Evolutionary conservation across 805 yeast genomes (phyloP), one percentile per base, ranked within the genome.

Genomic region (Wickerhamia fluorescens): DNA sequence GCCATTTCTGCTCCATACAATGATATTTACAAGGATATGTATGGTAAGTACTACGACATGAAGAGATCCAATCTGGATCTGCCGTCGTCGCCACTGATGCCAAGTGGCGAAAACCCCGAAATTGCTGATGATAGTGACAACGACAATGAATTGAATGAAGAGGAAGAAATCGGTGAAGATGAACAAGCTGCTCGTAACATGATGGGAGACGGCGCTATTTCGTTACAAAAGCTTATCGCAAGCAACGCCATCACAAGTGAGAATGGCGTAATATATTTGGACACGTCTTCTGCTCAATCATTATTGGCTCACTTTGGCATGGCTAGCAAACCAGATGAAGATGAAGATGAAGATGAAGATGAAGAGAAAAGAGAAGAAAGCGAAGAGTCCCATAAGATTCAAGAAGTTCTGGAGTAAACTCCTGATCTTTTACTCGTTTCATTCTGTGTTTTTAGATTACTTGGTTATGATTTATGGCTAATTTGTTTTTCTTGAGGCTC

Each of bases 191-290:
- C n/a, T n/a, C n/a, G n/a, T n/a, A n/a, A n/a, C n/a, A n/a, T n/a
- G n/a, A n/a, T n/a, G n/a, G 42, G 41, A 28, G 53, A 50, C 30
- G 66, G 67, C 5, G 64, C 66, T 31, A 58, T 63, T 23, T 60
- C 68, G 12, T 59, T 64, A 34, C 68, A 63, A 44, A 58, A 59
- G 38, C 54, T 64, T 36, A 58, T 63, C 41, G 61, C 67, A 27
- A 56, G 61, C 29, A 68, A 71, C 36, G 71, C 69, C 27, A 61
- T 71, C 33, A 66, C 75, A 27, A 72, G 73, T 33, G 73, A 72
- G 38, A 73, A 76, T 45, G 81, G 81, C 24, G 78, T 77, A 16
- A 71, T 77, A 29, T 77, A 75, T 48, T 64, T 77, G 39, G 80
- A 76, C 44, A 75, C 76, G 6, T 59, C 78, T 20, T 67, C 78